These are phyloP conservation scores for Thalassiosira livingstoniorum DNA, from an alignment of 352 stramenopile genomes.

Conservation along the genomic window DNA sequence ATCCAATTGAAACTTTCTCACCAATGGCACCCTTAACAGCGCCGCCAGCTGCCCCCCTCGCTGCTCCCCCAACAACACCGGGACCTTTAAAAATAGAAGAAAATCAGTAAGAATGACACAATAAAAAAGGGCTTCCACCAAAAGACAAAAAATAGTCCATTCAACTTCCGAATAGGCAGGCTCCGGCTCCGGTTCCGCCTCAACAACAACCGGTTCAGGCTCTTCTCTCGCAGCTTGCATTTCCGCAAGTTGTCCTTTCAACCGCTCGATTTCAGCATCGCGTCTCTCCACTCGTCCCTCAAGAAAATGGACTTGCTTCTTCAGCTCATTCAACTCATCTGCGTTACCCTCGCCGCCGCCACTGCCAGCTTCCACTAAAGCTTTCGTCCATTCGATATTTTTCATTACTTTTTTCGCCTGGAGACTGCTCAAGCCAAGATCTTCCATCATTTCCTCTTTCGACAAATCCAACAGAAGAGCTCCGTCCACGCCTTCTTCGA, in stretches of 20 bases:
- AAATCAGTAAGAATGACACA: not conserved
- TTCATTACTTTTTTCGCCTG: conserved; percentile 64
- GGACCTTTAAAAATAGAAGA: too few relatives aligned
- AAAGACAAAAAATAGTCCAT: not conserved
- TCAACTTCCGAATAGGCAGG: not conserved
- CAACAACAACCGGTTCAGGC: not conserved
- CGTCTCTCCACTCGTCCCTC: not conserved
- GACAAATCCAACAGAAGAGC: conserved; percentile 49
- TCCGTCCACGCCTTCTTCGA: conserved; percentile 57
- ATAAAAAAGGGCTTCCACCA: not conserved
- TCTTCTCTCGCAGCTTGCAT: conserved; percentile 9
- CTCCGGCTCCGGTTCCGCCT: conserved; percentile 1
- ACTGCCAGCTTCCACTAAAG: conserved; percentile 18
- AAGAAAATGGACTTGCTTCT: conserved; percentile 26
- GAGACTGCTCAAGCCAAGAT: conserved; percentile 54
- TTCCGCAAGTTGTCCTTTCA: conserved; percentile 1
- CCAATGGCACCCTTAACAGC: conserved; percentile 36
- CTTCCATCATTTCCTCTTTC: conserved; percentile 51
- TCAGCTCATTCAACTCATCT: conserved; percentile 32
- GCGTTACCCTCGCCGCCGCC: conserved; percentile 23
- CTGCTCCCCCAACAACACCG: conserved; percentile 37
- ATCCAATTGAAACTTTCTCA: conserved; percentile 15
- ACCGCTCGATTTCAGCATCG: conserved; percentile 25
- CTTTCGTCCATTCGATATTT: conserved; percentile 53
- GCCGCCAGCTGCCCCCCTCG: conserved; percentile 46